Evolutionary conservation across 202 grass and related monocot genomes (phyloP).

Genomic region (Panicum hallii): DNA sequence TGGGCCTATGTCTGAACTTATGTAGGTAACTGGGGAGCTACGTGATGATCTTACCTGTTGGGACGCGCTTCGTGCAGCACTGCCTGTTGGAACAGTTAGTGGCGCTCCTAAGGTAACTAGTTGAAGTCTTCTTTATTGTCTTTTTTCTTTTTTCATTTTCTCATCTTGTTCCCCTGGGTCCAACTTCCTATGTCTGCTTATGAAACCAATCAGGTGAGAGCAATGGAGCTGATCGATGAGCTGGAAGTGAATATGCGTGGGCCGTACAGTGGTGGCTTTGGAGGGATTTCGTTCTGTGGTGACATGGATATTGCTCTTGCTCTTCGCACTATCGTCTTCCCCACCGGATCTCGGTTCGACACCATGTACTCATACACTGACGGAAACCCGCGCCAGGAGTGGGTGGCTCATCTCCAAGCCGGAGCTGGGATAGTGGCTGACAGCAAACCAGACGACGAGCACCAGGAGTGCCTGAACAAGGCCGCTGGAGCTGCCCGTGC

Average conservation of each 20-base stretch:
- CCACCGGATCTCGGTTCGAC: conserved; percentile 53
- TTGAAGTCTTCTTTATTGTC: background rate
- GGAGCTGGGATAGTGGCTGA: conserved; percentile 82
- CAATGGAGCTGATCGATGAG: conserved; percentile 82
- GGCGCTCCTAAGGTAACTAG: conserved; percentile 85
- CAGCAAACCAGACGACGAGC: conserved; percentile 75
- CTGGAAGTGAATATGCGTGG: conserved; percentile 70
- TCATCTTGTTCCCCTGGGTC: background rate
- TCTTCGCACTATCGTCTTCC: conserved; percentile 88
- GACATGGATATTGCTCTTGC: conserved; percentile 70
- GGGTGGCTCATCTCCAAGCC: conserved; percentile 78
- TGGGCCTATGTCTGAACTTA: conserved; percentile 13
- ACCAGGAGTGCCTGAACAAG: conserved; percentile 86
- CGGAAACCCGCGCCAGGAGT: conserved; percentile 58
- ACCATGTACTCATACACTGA: conserved; percentile 64
- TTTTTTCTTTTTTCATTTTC: background rate
- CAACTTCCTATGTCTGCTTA: background rate
- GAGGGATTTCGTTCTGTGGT: conserved; percentile 60
- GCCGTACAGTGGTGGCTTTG: conserved; percentile 74
- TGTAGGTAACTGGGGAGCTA: conserved; percentile 82
- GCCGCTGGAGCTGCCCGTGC: conserved; percentile 64
- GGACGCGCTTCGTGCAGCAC: conserved; percentile 80
- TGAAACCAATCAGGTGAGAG: conserved; percentile 58
- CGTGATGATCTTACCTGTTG: conserved; percentile 76
- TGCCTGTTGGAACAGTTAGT: conserved; percentile 94